Conservation (phyloP, 139 green algal genomes). For the Chlamydomonas sphaeroides region DNA sequence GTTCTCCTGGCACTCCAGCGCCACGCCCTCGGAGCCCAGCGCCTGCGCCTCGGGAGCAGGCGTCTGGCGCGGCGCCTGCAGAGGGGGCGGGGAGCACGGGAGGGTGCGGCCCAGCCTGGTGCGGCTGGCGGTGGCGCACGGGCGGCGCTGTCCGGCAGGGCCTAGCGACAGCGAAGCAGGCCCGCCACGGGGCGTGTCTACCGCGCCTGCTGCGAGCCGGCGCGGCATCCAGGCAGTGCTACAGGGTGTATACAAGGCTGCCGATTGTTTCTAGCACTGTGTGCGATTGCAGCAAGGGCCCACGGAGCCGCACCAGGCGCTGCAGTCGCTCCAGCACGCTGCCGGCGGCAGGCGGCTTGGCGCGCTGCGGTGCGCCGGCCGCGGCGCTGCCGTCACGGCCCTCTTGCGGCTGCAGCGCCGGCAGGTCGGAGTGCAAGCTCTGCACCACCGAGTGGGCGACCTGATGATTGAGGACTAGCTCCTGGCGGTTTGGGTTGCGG, state of each 20-base stretch:
- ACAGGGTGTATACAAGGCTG: neutral
- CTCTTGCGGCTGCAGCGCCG: neutral
- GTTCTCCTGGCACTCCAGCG: constrained; percentile 21
- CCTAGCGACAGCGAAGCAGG: too few relatives aligned
- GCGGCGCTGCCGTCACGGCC: neutral
- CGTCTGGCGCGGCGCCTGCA: constrained; percentile 14
- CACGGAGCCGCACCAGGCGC: neutral
- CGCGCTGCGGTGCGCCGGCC: neutral
- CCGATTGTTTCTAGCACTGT: too few relatives aligned
- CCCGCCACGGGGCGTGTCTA: too few relatives aligned
- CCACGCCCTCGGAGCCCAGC: too few relatives aligned
- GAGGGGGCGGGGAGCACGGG: neutral
- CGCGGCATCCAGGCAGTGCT: neutral
- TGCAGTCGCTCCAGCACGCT: neutral
- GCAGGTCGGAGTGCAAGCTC: constrained; percentile 16
- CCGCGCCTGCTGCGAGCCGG: too few relatives aligned
- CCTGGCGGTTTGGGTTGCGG: neutral
- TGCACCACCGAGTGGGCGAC: constrained; percentile 20
- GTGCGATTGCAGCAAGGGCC: neutral
- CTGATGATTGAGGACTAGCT: constrained; percentile 32
- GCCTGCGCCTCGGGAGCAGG: neutral
- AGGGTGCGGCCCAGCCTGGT: too few relatives aligned
- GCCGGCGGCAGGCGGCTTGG: neutral
- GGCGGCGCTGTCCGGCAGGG: too few relatives aligned
- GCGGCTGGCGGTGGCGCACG: too few relatives aligned